Evolutionary conservation across 305 asterid species (phyloP).

Genomic region (Fraxinus ornus): DNA sequence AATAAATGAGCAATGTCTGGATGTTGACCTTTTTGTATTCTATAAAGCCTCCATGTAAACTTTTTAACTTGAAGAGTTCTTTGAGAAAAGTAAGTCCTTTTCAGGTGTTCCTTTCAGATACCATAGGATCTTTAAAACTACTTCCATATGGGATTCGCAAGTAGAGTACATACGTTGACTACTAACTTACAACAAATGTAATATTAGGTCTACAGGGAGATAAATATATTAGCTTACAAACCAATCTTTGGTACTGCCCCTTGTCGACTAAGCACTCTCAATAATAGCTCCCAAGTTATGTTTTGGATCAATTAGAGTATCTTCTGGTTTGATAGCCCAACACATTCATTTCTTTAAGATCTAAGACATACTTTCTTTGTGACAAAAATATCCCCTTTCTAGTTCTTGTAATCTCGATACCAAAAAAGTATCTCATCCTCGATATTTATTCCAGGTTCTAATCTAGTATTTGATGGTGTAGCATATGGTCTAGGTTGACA

Average conservation of each 20-base stretch:
- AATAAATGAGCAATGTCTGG: neutral
- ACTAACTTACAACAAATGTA: neutral
- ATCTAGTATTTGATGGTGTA: neutral
- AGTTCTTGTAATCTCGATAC: neutral
- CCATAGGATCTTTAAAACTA: neutral
- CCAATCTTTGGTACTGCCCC: neutral
- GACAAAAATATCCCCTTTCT: neutral
- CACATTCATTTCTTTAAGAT: no score
- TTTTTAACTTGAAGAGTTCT: neutral
- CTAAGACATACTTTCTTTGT: neutral
- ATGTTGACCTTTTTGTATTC: neutral
- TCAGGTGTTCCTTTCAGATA: neutral
- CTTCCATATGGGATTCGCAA: neutral
- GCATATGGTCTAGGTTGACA: neutral
- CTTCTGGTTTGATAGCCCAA: neutral
- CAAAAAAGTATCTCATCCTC: neutral
- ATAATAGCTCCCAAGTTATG: neutral
- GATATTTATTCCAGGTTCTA: neutral
- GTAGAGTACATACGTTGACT: neutral
- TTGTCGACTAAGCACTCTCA: neutral
- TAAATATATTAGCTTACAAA: neutral
- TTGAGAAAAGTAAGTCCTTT: neutral
- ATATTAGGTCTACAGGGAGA: neutral
- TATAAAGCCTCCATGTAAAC: neutral
- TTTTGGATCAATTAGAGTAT: neutral